Conservation (phyloP, 2,329 filamentous ascomycete species). For the Fusarium torreyae region DNA sequence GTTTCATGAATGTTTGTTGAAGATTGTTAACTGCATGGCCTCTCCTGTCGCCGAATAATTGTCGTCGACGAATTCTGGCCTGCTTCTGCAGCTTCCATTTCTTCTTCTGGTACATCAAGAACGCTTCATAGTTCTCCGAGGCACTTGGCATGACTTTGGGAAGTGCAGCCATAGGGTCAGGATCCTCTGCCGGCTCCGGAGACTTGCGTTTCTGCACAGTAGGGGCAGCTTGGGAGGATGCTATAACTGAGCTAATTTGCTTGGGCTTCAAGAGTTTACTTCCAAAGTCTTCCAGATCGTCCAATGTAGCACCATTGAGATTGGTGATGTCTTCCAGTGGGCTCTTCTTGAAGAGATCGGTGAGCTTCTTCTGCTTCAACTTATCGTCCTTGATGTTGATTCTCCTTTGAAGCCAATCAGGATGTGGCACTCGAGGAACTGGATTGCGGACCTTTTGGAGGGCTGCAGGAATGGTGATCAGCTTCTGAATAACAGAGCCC, state of each 20-base stretch:
- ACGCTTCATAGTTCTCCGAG: conserved; percentile 87
- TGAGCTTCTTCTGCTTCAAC: conserved; percentile 99
- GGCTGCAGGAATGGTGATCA: conserved; percentile 98
- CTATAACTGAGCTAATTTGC: conserved; percentile 67
- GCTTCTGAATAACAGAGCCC: conserved; percentile 97
- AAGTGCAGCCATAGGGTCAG: conserved; percentile 85
- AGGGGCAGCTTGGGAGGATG: conserved; percentile 67
- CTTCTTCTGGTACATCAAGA: conserved; percentile 94
- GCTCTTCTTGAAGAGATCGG: conserved; percentile 79
- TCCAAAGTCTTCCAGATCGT: conserved; percentile 88
- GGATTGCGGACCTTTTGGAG: conserved; percentile 96
- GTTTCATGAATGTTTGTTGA: conserved; percentile 85
- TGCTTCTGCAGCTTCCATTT: conserved; percentile 99
- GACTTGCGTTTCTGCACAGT: conserved; percentile 79
- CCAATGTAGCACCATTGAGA: conserved; percentile 67
- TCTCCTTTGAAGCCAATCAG: conserved; percentile 94
- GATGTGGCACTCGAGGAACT: conserved; percentile 92
- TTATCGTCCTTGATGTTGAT: conserved; percentile 97
- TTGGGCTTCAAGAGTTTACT: conserved; percentile 77
- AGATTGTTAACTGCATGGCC: conserved; percentile 66
- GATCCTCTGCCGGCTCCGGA: conserved; percentile 75
- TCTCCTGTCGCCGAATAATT: conserved; percentile 91
- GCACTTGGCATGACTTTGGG: conserved; percentile 88
- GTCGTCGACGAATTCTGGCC: conserved; percentile 85
- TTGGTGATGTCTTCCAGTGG: conserved; percentile 82